These are phyloP conservation scores for Breviolum minutum DNA, from an alignment of 73 alveolate genomes.

Conservation along the genomic window DNA sequence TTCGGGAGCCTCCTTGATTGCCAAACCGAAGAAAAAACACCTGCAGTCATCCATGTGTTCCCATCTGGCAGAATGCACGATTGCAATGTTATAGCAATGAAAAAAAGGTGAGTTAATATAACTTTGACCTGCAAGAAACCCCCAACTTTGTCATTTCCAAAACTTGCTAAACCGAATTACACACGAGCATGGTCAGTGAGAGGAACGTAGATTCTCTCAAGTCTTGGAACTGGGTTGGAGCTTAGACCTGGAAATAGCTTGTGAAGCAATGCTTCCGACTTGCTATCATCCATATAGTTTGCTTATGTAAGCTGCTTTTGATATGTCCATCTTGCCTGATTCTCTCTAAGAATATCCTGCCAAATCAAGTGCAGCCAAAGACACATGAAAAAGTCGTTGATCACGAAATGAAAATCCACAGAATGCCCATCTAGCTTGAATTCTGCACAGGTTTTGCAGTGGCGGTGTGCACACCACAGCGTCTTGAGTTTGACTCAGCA, in stretches of 20 bases:
- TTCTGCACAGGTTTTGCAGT: background rate
- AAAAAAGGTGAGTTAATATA: too few species aligned
- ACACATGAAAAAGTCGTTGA: conserved; percentile 64
- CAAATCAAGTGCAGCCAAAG: background rate
- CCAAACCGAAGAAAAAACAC: conserved; percentile 86
- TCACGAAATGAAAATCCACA: conserved; percentile 58
- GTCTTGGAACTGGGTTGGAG: too few species aligned
- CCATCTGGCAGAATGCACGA: too few species aligned
- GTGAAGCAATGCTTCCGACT: background rate
- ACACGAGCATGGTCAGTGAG: too few species aligned
- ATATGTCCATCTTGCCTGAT: background rate
- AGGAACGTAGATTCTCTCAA: too few species aligned
- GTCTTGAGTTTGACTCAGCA: background rate
- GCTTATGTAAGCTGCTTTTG: background rate
- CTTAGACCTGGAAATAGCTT: background rate
- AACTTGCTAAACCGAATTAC: too few species aligned
- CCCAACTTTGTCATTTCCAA: background rate
- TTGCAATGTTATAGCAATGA: too few species aligned
- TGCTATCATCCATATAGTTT: too few species aligned
- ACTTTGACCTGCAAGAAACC: too few species aligned
- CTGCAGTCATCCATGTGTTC: background rate
- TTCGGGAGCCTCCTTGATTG: conserved; percentile 40
- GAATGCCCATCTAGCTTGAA: conserved; percentile 39
- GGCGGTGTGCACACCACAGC: background rate
- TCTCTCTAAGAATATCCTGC: background rate